A percentile compares a stretch with the other conserved stretches of the same genome.
Conservation (phyloP, 2,329 filamentous ascomycete species). For the Chaetomiaceae sp. region DNA sequence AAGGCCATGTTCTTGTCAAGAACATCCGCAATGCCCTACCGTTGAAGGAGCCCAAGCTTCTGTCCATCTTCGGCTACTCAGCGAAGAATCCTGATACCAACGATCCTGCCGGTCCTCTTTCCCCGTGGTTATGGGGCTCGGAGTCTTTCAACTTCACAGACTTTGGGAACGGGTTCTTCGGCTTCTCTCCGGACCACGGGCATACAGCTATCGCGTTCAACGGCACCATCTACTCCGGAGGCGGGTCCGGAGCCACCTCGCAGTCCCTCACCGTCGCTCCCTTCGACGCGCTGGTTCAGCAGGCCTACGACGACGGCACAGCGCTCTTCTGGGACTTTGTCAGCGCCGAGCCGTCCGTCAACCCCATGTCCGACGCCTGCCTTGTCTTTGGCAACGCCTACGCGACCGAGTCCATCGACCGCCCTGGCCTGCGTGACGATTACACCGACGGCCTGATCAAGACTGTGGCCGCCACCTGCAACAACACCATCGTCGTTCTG, state of each 20-base stretch:
- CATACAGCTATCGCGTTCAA: slow-evolving; percentile 32
- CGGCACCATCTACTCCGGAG: slow-evolving; percentile 40
- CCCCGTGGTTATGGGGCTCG: slow-evolving; percentile 36
- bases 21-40: slow-evolving; percentile 52
- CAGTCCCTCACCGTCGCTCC: slow-evolving; percentile 43
- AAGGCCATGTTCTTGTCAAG: slow-evolving; percentile 60
- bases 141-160: slow-evolving; percentile 32
- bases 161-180: slow-evolving; percentile 28
- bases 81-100: slow-evolving; percentile 41
- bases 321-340: slow-evolving; percentile 55
- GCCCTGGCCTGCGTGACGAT: slow-evolving; percentile 57
- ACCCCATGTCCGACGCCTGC: slow-evolving; percentile 55
- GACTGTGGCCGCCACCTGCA: slow-evolving; percentile 52
- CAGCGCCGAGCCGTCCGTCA: slow-evolving; percentile 42
- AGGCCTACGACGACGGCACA: slow-evolving; percentile 49
- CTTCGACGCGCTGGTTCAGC: slow-evolving; percentile 47
- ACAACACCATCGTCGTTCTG: slow-evolving; percentile 58
- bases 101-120: slow-evolving; percentile 32
- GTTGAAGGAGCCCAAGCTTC: slow-evolving; percentile 40
- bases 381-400: slow-evolving; percentile 62
- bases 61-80: slow-evolving; percentile 60
- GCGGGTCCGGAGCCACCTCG: slow-evolving; percentile 38
- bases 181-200: slow-evolving; percentile 15
- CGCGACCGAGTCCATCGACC: slow-evolving; percentile 65
- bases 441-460: slow-evolving; percentile 53